Evolutionary conservation across 2,329 filamentous ascomycete species (phyloP), one percentile per base, ranked within the genome.

Genomic region (Diaporthe aspalathi): DNA sequence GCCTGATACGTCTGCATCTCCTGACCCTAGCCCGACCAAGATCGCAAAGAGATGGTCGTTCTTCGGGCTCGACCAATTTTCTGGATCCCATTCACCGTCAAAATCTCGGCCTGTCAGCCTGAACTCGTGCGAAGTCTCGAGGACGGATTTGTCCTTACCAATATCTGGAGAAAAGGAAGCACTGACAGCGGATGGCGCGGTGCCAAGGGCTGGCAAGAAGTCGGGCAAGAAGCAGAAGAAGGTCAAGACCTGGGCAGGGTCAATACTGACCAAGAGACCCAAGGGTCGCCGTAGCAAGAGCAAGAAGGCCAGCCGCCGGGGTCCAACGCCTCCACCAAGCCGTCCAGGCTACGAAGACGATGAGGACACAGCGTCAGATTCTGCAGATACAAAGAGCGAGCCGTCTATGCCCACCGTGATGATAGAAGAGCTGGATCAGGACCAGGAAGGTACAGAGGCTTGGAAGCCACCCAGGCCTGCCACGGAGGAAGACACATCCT

Each of bases 221-320:
- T 67, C 77, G 40, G 78, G 77, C 72, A 81, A 79, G 74, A 82
- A 81, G 73, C 79, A 91, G 78, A 94, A 93, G 82, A 93, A 93
- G 79, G 93, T 95, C 71, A 94, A 93, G 77, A 87, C 87, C 5
- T 92, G 91, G 90, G 89, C 90, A 22, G 91, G 90, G 40, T 89
- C 90, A 2, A 91, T 93, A 70, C 83, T 94, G 9, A 88, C 89
- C 20, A 85, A 88, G 5, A 92, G 91, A 74, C 82, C 86, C 0
- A 92, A 89, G 72, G 78, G 84, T 22, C 84, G 85, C 20, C 78
- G 81, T 74, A 83, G 72, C 12, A 85, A 74, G 83, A 84, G 77
- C 67, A 79, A 78, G 81, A 77, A 80, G 86, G 81, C 68, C 81
- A 81, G 60, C 79, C 82, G 68, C 6, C 81, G 85, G 32, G 83